Conservation (phyloP, 192 early-diverging fungal genomes). For the Gigaspora rosea region DNA sequence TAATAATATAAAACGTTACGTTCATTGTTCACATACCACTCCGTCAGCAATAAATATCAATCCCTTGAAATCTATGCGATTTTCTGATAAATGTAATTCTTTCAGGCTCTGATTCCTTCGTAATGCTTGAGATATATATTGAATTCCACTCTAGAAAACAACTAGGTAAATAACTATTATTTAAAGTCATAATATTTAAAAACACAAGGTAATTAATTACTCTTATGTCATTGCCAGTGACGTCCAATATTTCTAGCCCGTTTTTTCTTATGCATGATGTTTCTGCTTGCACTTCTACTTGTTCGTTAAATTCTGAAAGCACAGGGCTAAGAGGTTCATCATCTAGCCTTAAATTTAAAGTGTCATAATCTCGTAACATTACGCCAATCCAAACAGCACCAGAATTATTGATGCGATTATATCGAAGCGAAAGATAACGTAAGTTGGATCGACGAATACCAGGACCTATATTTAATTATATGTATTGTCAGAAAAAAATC, state of each 20-base stretch:
- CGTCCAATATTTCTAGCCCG: constrained; percentile 44
- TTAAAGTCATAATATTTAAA: too few relatives aligned
- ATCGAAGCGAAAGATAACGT: constrained; percentile 44
- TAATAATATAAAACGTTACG: not conserved
- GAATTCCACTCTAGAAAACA: constrained; percentile 45
- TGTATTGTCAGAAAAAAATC: not conserved
- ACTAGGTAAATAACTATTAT: too few relatives aligned
- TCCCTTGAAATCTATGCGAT: constrained; percentile 54
- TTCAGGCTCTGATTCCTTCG: constrained; percentile 52
- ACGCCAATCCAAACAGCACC: constrained; percentile 57
- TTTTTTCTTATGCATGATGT: constrained; percentile 18
- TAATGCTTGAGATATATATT: constrained; percentile 59
- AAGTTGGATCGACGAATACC: constrained; percentile 48
- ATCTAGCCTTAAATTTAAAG: constrained; percentile 1
- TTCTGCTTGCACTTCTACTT: not conserved
- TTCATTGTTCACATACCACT: constrained; percentile 42
- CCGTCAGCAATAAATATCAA: constrained; percentile 50
- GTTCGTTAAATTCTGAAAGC: not conserved
- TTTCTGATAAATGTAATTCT: constrained; percentile 44
- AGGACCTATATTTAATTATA: constrained; percentile 34
- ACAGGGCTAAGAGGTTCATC: not conserved
- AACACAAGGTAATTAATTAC: constrained; percentile 20
- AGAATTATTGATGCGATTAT: constrained; percentile 49
- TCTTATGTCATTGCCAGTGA: constrained; percentile 50
- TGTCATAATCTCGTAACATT: constrained; percentile 57